Percentiles rank a stretch among this genome's conserved stretches.
These are phyloP conservation scores for Auriscalpium orientale DNA, from an alignment of 768 basidiomycete species.

Conservation along the genomic window DNA sequence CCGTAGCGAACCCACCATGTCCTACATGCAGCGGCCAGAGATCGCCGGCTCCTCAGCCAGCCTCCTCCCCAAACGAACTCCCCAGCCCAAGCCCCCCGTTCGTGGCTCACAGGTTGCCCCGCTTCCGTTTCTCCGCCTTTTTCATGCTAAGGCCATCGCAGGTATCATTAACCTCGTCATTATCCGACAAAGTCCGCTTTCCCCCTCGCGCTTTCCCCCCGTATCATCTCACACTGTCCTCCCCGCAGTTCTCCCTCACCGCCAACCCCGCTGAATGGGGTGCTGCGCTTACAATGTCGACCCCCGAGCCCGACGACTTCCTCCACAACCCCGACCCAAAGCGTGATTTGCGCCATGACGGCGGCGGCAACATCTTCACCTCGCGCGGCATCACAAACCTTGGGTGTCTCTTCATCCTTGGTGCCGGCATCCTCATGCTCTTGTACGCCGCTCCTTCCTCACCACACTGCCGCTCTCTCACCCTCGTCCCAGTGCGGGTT, in stretches of 20 bases:
- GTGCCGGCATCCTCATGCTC: conserved; percentile 35
- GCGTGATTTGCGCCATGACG: conserved; percentile 45
- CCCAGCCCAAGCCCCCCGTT: background rate
- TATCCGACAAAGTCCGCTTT: conserved; percentile 8
- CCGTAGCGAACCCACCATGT: background rate
- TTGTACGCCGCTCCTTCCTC: conserved; percentile 38
- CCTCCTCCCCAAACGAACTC: conserved; percentile 1
- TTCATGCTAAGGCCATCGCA: too few species aligned
- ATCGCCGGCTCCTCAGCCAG: conserved; percentile 8
- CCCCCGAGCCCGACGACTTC: conserved; percentile 53
- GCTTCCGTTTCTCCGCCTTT: background rate
- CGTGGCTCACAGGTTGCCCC: background rate
- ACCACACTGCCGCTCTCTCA: background rate
- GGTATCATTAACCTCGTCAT: conserved; percentile 1
- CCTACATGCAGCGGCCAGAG: conserved; percentile 4
- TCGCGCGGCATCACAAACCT: conserved; percentile 57
- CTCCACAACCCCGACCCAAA: conserved; percentile 58
- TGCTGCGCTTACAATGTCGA: conserved; percentile 34
- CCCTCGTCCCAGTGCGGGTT: conserved; percentile 24
- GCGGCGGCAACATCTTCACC: conserved; percentile 53
- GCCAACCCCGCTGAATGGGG: conserved; percentile 44
- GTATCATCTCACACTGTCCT: background rate
- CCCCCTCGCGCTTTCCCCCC: background rate
- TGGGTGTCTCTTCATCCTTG: conserved; percentile 57
- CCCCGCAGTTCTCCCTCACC: conserved; percentile 29